Evolutionary conservation across 2,329 filamentous ascomycete species (phyloP).

Genomic region (Verticillium zaregamsianum): DNA sequence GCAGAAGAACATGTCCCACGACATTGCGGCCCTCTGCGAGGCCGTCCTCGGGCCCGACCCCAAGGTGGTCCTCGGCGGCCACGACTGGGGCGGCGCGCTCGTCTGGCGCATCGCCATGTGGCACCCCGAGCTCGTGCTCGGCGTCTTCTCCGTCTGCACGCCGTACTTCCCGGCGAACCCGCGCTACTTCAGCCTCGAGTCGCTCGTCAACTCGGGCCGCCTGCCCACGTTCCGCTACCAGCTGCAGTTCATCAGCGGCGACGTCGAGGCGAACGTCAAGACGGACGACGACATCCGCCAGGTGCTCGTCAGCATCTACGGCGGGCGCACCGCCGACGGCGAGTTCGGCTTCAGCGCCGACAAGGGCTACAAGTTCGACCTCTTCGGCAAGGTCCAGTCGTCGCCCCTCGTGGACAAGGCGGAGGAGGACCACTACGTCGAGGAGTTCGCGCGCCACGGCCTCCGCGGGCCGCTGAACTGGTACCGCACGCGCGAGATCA

Average conservation of each 20-base stretch:
- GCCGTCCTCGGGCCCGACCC: slow-evolving; percentile 41
- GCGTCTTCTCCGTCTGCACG: slow-evolving; percentile 77
- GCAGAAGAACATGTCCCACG: slow-evolving; percentile 66
- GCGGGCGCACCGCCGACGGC: slow-evolving; percentile 47
- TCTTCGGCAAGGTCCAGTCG: slow-evolving; percentile 48
- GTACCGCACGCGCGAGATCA: slow-evolving; percentile 73
- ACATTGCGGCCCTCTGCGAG: slow-evolving; percentile 68
- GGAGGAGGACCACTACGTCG: slow-evolving; percentile 73
- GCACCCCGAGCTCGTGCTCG: slow-evolving; percentile 67
- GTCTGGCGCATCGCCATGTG: slow-evolving; percentile 72
- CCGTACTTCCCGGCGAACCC: slow-evolving; percentile 55
- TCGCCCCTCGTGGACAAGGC: slow-evolving; percentile 58
- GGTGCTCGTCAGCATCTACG: slow-evolving; percentile 49
- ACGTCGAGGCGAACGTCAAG: slow-evolving; percentile 55
- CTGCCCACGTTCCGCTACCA: slow-evolving; percentile 79
- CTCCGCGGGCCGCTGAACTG: slow-evolving; percentile 80
- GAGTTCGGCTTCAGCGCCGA: slow-evolving; percentile 54
- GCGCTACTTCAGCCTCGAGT: slow-evolving; percentile 52
- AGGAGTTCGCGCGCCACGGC: slow-evolving; percentile 64
- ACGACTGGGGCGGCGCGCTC: slow-evolving; percentile 85
- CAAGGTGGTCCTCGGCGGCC: slow-evolving; percentile 76
- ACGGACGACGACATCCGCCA: slow-evolving; percentile 60
- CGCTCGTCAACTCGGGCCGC: slow-evolving; percentile 45
- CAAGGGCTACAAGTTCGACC: slow-evolving; percentile 61
- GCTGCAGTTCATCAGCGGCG: slow-evolving; percentile 38